These are phyloP conservation scores for Viridothelium virens DNA, from an alignment of 495 filamentous ascomycete genomes.

Conservation along the genomic window DNA sequence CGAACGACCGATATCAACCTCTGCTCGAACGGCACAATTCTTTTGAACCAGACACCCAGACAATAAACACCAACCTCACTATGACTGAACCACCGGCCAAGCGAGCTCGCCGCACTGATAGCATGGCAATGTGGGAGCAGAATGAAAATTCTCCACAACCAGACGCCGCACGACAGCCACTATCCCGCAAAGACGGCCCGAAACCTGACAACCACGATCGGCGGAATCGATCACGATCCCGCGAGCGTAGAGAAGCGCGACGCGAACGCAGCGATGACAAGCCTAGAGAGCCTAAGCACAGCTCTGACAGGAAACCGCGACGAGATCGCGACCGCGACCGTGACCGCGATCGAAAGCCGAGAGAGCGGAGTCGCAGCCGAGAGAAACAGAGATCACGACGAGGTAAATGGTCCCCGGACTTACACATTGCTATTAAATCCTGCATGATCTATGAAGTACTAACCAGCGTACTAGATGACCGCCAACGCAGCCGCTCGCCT, in stretches of 20 bases:
- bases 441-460: not conserved
- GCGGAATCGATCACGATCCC: slow-evolving; percentile 32
- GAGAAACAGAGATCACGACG: slow-evolving; percentile 42
- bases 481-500: slow-evolving; percentile 18
- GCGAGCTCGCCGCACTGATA: slow-evolving; percentile 47
- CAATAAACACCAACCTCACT: not conserved
- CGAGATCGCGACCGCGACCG: slow-evolving; percentile 17
- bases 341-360: slow-evolving; percentile 25
- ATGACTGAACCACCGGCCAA: slow-evolving; percentile 52
- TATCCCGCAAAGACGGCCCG: slow-evolving; percentile 9
- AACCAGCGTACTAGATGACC: slow-evolving; percentile 15
- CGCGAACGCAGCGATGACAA: slow-evolving; percentile 25
- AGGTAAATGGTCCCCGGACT: slow-evolving; percentile 30
- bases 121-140: slow-evolving; percentile 48
- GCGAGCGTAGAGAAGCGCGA: slow-evolving; percentile 33
- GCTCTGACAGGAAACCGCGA: not conserved
- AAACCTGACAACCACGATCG: slow-evolving; percentile 15
- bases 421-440: not conserved
- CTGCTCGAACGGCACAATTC: not conserved
- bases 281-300: not conserved
- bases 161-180: slow-evolving; percentile 14
- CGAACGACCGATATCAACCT: not conserved
- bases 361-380: slow-evolving; percentile 43
- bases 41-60: not conserved
- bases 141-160: slow-evolving; percentile 28